Conservation (phyloP, 176 grass and related monocot genomes). For the Cocos nucifera region DNA sequence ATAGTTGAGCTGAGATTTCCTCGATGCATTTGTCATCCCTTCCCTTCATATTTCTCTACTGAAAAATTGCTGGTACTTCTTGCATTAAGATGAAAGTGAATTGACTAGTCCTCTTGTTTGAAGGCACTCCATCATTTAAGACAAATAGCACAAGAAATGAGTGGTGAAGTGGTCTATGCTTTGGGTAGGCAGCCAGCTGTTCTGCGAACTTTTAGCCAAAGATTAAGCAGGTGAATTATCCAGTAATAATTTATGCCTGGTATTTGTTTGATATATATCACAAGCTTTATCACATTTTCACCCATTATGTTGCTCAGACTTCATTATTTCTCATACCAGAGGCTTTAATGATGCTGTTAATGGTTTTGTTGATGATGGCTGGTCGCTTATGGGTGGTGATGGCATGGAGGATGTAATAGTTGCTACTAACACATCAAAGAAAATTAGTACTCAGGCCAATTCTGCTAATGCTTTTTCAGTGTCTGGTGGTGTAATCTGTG, state of each 20-base stretch:
- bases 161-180: neutral
- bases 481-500: neutral
- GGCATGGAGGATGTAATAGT: neutral
- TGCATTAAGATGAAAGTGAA: neutral
- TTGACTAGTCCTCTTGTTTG: conserved; percentile 22
- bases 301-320: no score
- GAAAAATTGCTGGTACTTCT: no score
- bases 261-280: neutral
- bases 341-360: neutral
- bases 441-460: neutral
- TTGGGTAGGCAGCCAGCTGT: neutral
- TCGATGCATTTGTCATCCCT: no score
- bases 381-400: neutral
- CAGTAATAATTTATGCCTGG: no score
- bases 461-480: no score
- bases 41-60: no score
- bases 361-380: conserved; percentile 1
- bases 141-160: conserved; percentile 98
- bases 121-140: conserved; percentile 87
- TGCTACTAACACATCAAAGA: neutral
- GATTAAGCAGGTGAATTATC: neutral
- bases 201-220: neutral
- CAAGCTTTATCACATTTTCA: no score
- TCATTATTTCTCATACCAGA: neutral
- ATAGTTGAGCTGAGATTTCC: no score